Base-by-base conservation (phyloP, 352 stramenopile species). In the Phytophthora uliginosa region DNA sequence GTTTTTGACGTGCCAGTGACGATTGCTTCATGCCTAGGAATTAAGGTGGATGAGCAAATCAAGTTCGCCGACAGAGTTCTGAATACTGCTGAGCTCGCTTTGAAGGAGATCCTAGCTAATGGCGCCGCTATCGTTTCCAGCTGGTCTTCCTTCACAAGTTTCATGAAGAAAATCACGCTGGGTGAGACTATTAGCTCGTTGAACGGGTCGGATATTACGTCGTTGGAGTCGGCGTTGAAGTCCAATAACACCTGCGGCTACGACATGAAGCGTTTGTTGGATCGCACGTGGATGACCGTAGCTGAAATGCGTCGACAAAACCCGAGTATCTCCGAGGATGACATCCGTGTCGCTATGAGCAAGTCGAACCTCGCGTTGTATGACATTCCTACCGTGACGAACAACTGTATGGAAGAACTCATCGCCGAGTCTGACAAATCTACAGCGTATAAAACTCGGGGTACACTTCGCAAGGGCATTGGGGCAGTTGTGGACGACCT, bases 381-480 rank as follows among this genome's bases (percentile, higher is more conserved):
- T 22, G 83, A 90, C 17, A 81, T 90, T 48, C 82, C 84, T 10
- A 78, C 64, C 12, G 73, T 82, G 56, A 83, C 76, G 28, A 83
- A 78, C 38, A 78, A 89, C 58, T 78, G 78, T 7, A 78, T 86
- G 56, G 66, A 78, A 28, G 77, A 84, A 36, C 69, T 83, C 13
- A 75, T 74, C 42, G 65, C 53, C 5, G 76, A 79, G 15, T 78
- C 66, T 2, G 36, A 63, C 45, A 57, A 73, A 52, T 10, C 62
- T 26, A 59, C n/a, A 45, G 71, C 74, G 22, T 85, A 79, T 45
- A 58, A 59, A 13, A 77, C 57, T 18, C 77, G 85, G 57, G 83
- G 86, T 50, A 69, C 77, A 3, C 80, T 91, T 20, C 73, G 78
- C 38, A 89, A 88, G 56, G 76, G 77, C 4, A 54, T 89, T 20